Evolutionary conservation across 2,329 filamentous ascomycete species (phyloP).

Genomic region (Beauveria caledonica): DNA sequence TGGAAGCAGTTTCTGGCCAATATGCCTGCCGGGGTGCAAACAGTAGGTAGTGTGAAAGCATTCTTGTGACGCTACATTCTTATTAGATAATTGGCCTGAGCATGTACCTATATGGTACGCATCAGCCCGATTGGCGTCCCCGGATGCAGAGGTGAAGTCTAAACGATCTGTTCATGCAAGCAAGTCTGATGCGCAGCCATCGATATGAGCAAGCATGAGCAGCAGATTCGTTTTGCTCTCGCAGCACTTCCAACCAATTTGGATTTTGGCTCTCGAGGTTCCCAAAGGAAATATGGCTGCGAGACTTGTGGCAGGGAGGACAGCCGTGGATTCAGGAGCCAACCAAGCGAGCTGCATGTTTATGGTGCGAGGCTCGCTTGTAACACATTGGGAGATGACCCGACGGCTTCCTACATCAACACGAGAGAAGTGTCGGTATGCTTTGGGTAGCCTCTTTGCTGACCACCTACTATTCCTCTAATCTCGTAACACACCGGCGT

Average conservation of each 20-base stretch:
- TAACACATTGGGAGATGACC: background rate
- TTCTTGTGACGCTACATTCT: too few relatives aligned
- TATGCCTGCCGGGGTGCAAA: too few relatives aligned
- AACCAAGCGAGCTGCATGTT: conserved; percentile 1
- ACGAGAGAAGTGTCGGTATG: background rate
- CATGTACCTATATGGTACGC: background rate
- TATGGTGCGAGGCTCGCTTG: conserved; percentile 11
- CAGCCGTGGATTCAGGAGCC: background rate
- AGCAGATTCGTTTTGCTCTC: background rate
- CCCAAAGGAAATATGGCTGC: background rate
- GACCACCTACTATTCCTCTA: background rate
- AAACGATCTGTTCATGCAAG: background rate
- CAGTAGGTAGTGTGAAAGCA: too few relatives aligned
- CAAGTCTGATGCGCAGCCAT: background rate
- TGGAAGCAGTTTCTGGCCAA: too few relatives aligned
- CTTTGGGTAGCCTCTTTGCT: background rate
- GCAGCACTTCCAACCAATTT: background rate
- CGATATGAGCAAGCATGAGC: background rate
- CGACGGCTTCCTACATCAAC: background rate
- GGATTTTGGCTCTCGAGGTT: background rate
- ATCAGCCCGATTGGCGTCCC: background rate
- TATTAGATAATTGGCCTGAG: background rate
- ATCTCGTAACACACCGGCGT: background rate
- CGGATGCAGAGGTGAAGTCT: background rate
- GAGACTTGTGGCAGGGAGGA: background rate